Evolutionary conservation across 345 rosid genomes (phyloP).

Genomic region (Sonneratia alba): DNA sequence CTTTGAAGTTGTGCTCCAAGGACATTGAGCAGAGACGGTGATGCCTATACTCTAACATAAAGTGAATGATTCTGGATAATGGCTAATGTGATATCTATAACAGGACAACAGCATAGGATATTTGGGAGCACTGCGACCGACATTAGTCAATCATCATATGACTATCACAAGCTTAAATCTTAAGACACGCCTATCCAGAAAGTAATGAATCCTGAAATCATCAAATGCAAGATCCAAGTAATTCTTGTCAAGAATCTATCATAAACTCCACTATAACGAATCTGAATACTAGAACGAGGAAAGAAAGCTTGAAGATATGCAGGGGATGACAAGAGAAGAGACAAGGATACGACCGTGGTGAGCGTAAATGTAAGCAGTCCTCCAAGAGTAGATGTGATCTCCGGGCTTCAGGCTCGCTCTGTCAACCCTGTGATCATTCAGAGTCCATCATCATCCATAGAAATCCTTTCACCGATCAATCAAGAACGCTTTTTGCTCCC

Average conservation of each 20-base stretch:
- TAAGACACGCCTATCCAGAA: background rate
- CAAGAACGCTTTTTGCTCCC: background rate
- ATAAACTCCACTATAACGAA: background rate
- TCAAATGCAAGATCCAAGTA: background rate
- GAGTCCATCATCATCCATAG: background rate
- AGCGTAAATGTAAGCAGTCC: conserved; percentile 80
- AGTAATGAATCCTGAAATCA: background rate
- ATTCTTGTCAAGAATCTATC: background rate
- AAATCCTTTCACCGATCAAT: background rate
- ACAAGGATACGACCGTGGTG: conserved; percentile 55
- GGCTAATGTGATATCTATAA: too few relatives aligned
- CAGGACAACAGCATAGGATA: too few relatives aligned
- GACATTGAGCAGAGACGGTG: too few relatives aligned
- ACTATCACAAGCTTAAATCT: background rate
- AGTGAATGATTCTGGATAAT: background rate
- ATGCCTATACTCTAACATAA: background rate
- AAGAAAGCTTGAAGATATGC: background rate
- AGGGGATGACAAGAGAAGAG: background rate
- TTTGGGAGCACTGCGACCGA: too few relatives aligned
- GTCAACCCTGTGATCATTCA: conserved; percentile 28
- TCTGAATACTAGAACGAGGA: background rate
- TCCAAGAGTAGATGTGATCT: conserved; percentile 90
- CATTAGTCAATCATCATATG: too few relatives aligned
- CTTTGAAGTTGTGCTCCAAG: too few relatives aligned
- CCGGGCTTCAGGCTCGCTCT: conserved; percentile 63